phyloP scores from a whole-genome alignment of 2,329 filamentous ascomycete genomes.

The Claviceps citrina region DNA sequence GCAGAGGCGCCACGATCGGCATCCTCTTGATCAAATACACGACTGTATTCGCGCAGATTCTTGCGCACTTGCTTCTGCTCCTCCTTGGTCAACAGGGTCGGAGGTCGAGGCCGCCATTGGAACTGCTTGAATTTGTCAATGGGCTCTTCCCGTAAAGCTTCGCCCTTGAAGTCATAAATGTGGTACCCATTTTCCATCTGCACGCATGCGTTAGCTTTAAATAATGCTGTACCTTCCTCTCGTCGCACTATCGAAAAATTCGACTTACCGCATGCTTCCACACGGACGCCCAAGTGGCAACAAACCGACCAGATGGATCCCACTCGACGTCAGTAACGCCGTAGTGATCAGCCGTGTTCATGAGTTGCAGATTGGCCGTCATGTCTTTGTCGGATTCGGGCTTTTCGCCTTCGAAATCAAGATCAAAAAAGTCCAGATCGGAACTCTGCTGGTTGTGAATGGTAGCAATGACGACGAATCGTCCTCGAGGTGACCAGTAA shows the following conservation, averaged over 20 bases:
- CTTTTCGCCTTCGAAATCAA: conserved; percentile 96
- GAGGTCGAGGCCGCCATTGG: conserved; percentile 79
- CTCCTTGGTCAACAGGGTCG: conserved; percentile 85
- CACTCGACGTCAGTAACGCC: conserved; percentile 95
- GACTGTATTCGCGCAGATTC: conserved; percentile 93
- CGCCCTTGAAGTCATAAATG: conserved; percentile 90
- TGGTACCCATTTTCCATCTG: conserved; percentile 99
- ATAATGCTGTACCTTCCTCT: background rate
- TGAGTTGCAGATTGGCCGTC: conserved; percentile 83
- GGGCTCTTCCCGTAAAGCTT: conserved; percentile 74
- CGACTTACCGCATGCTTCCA: conserved; percentile 86
- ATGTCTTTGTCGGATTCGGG: conserved; percentile 85
- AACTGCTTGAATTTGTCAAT: conserved; percentile 98
- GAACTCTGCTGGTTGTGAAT: conserved; percentile 86
- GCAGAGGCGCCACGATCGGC: conserved; percentile 83
- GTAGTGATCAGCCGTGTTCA: conserved; percentile 90
- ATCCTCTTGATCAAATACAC: conserved; percentile 89
- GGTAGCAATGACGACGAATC: conserved; percentile 88
- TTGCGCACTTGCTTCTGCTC: conserved; percentile 97
- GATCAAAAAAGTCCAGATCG: conserved; percentile 93
- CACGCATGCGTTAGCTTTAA: conserved; percentile 4
- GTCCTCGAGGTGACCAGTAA: conserved; percentile 93
- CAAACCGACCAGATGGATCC: conserved; percentile 91
- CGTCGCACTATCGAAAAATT: background rate
- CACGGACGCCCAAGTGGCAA: conserved; percentile 80